phyloP scores from a whole-genome alignment of 2,329 filamentous ascomycete genomes.

The Aureobasidium mangrovei region DNA sequence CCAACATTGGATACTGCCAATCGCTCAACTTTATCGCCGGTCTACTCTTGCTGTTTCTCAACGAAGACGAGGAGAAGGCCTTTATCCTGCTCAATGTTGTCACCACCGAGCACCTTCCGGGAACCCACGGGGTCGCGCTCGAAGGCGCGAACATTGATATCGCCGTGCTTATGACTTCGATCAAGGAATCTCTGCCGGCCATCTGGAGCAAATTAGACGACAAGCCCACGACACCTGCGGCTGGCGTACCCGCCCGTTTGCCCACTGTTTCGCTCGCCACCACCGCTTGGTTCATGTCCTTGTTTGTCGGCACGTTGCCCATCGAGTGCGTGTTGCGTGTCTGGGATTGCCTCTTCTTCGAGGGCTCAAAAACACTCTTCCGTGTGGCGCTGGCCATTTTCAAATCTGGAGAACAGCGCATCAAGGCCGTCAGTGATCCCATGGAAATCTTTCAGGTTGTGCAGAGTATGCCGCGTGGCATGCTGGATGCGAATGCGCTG shows the following conservation, averaged over 20 bases:
- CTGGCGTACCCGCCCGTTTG: slow-evolving; percentile 45
- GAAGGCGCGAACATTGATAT: slow-evolving; percentile 91
- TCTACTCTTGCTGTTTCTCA: slow-evolving; percentile 76
- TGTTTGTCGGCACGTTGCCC: slow-evolving; percentile 85
- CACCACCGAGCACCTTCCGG: slow-evolving; percentile 77
- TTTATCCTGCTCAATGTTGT: slow-evolving; percentile 94
- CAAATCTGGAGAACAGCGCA: slow-evolving; percentile 75
- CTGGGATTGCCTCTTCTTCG: slow-evolving; percentile 94
- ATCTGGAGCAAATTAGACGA: slow-evolving; percentile 87
- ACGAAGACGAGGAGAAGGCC: slow-evolving; percentile 72
- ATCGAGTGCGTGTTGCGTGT: slow-evolving; percentile 86
- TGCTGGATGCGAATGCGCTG: slow-evolving; percentile 73
- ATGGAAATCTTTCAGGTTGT: slow-evolving; percentile 97
- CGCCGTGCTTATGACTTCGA: slow-evolving; percentile 79
- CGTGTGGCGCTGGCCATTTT: slow-evolving; percentile 85
- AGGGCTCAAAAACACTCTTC: slow-evolving; percentile 89
- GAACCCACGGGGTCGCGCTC: slow-evolving; percentile 82
- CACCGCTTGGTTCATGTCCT: slow-evolving; percentile 97
- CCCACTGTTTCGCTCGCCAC: slow-evolving; percentile 88
- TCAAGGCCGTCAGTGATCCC: slow-evolving; percentile 69
- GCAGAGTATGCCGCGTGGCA: slow-evolving; percentile 70
- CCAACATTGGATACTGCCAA: slow-evolving; percentile 88
- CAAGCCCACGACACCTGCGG: slow-evolving; percentile 39
- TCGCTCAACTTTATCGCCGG: slow-evolving; percentile 92
- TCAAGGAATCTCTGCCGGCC: slow-evolving; percentile 71